Evolutionary conservation across 192 early-diverging fungal species (phyloP).

Genomic region (Allomyces macrogynus): DNA sequence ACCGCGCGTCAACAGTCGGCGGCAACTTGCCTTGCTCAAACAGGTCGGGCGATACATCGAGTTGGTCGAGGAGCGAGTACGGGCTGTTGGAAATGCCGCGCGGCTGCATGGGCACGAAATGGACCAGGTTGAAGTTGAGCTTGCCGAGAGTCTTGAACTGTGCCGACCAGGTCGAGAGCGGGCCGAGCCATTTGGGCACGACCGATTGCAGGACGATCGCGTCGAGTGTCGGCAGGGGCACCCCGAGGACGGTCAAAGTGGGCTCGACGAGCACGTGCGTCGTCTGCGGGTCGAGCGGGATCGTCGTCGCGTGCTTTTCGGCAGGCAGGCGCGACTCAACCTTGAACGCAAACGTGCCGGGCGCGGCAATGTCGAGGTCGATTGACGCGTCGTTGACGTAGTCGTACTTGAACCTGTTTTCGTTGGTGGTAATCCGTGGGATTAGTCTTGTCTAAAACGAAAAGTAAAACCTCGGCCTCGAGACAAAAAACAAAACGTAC

Average conservation of each 20-base stretch:
- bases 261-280: slow-evolving; percentile 80
- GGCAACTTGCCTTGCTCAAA: slow-evolving; percentile 31
- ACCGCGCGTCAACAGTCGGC: slow-evolving; percentile 32
- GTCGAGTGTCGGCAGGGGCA: slow-evolving; percentile 51
- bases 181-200: slow-evolving; percentile 93
- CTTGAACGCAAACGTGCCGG: not conserved
- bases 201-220: slow-evolving; percentile 76
- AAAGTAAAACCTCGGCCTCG: not conserved
- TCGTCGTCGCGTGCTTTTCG: not conserved
- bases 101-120: slow-evolving; percentile 85
- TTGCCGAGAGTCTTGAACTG: slow-evolving; percentile 49
- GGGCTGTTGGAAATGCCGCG: slow-evolving; percentile 87
- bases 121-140: slow-evolving; percentile 95
- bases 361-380: not conserved
- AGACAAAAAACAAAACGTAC: not conserved
- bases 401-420: not conserved
- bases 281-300: slow-evolving; percentile 7
- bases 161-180: slow-evolving; percentile 48
- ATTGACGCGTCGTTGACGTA: not conserved
- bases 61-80: slow-evolving; percentile 91
- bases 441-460: not conserved
- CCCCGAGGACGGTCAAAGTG: slow-evolving; percentile 19
- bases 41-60: slow-evolving; percentile 65
- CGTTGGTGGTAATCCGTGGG: too few species aligned
- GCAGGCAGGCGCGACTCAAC: not conserved